Base-by-base conservation (phyloP, 164 flowering plant genomes). In the Chimonanthus salicifolius region DNA sequence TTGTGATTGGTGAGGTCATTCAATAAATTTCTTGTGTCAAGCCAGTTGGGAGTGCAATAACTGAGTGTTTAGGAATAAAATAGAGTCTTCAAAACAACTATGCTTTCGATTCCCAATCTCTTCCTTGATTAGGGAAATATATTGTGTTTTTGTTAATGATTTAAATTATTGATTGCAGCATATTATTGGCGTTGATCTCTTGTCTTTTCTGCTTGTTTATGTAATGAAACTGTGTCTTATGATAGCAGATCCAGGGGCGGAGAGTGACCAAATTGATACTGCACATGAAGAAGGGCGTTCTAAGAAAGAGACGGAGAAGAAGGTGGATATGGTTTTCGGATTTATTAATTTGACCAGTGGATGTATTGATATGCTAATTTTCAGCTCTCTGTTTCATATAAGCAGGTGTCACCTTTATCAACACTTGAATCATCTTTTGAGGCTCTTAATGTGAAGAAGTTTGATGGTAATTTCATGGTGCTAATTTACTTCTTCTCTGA, bases 381-480 rank as follows among this genome's bases (percentile, higher is more conserved):
- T 70, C 65, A 47, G 64, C 80, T 84, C 46, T 84, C 16, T 18
- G 49, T 66, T 71, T 33, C 7, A 49, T 74, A 7, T 72, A 43
- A 82, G 88, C 95, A 96, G 99, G 47, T 92, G 70, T 91, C 94
- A 47, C 98, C 93, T 73, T 77, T 88, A 54, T 86, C 99, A 74
- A 96, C 98, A 45, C 78, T 96, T 78, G 98, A 96, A 69, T 82
- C 98, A 67, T 90, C 97, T 63, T 90, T 94, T 82, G 99, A 94
- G 78, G 83, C 94, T 64, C 86, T 96, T 51, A 96, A 96, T 80
- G 88, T 90, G 15, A 96, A 96, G 87, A 96, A 92, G 76, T 90
- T 96, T 80, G 99, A 96, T 76, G 98, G 98, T 96, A 81, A 63
- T 71, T 44, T 49, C 6, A 68, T 68, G 21, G 7, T 68, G 58